Evolutionary conservation across 2,329 filamentous ascomycete species (phyloP).

Genomic region (Clarireedia homoeocarpa): DNA sequence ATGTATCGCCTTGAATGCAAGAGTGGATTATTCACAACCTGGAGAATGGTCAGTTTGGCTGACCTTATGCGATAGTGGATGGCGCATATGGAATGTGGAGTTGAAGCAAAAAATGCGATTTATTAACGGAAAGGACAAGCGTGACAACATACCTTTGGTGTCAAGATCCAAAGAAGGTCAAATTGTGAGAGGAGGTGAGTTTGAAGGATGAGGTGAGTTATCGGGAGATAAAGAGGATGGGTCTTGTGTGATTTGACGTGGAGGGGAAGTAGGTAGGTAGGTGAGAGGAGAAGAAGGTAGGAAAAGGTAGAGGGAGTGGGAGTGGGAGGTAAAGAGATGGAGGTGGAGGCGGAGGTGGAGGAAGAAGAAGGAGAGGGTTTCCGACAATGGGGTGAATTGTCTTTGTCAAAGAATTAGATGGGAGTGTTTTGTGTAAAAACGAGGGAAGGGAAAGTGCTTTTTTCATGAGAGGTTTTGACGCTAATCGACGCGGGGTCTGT

Average conservation of each 20-base stretch:
- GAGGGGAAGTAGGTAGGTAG: constrained; percentile 11
- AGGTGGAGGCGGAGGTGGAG: constrained; percentile 12
- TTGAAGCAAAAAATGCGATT: background rate
- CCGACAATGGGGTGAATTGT: constrained; percentile 2
- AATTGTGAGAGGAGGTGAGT: constrained; percentile 4
- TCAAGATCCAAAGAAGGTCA: background rate
- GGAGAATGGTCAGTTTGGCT: constrained; percentile 2
- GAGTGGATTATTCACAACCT: background rate
- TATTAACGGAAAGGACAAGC: background rate
- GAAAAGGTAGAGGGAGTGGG: constrained; percentile 16
- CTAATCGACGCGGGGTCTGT: constrained; percentile 1
- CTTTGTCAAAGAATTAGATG: constrained; percentile 1
- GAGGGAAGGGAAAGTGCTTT: constrained; percentile 3
- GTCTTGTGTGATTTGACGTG: constrained; percentile 6
- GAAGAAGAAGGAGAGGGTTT: constrained; percentile 14
- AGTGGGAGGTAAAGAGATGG: constrained; percentile 11
- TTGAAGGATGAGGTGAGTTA: constrained; percentile 3
- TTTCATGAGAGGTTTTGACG: constrained; percentile 7
- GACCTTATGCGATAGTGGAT: constrained; percentile 3
- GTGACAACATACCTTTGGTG: constrained; percentile 3
- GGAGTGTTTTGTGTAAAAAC: constrained; percentile 1
- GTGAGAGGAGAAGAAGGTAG: constrained; percentile 9
- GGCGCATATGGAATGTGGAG: constrained; percentile 1
- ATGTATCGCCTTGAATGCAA: background rate
- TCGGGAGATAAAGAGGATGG: constrained; percentile 7